Evolutionary conservation across 2,329 filamentous ascomycete species (phyloP).

Genomic region (Arachnomyces sp.): DNA sequence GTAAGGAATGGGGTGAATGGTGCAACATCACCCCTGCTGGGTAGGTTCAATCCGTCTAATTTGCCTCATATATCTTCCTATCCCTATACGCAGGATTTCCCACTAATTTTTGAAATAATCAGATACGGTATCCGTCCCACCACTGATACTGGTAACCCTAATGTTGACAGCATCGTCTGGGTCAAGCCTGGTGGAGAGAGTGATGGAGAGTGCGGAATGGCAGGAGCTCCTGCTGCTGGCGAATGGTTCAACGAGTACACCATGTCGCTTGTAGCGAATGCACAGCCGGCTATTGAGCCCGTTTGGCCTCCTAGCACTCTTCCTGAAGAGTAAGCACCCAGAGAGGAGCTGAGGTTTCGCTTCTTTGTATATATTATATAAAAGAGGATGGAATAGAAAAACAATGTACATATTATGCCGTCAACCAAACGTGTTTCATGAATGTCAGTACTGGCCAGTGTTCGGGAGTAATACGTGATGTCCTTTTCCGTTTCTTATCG

Average conservation of each 20-base stretch:
- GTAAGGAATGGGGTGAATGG: conserved; percentile 38
- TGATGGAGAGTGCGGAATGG: conserved; percentile 34
- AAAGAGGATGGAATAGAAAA: no score
- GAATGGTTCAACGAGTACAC: conserved; percentile 38
- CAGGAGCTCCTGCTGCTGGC: conserved; percentile 32
- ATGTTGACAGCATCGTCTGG: conserved; percentile 40
- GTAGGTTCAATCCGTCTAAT: background rate
- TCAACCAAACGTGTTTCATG: no score
- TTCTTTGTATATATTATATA: no score
- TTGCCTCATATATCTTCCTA: background rate
- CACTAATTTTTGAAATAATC: background rate
- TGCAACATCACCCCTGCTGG: conserved; percentile 37
- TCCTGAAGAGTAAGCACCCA: background rate
- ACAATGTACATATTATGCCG: no score
- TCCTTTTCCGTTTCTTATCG: no score
- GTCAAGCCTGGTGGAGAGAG: conserved; percentile 39
- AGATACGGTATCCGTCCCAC: conserved; percentile 34
- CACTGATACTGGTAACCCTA: conserved; percentile 24
- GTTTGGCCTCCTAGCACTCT: conserved; percentile 1
- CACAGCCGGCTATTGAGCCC: conserved; percentile 16
- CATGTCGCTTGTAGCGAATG: conserved; percentile 36
- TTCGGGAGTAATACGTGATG: no score
- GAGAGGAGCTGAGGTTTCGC: no score
- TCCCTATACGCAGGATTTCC: background rate
- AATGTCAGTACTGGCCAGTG: no score